phyloP scores from a whole-genome alignment of 164 flowering plant species.

The Magnolia sinica region DNA sequence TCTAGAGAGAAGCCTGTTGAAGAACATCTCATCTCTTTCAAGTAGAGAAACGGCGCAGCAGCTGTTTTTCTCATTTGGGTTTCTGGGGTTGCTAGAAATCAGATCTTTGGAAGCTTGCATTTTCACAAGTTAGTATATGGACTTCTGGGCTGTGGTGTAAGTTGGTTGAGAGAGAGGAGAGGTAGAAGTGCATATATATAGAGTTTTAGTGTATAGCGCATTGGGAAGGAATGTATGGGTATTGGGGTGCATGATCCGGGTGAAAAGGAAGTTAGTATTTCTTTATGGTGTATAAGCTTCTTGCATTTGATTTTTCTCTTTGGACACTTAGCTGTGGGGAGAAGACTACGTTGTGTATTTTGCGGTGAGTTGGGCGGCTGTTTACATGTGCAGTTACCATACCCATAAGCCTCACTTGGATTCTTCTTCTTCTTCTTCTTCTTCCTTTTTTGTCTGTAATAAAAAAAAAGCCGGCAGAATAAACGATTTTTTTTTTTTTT shows the following conservation, averaged over 20 bases:
- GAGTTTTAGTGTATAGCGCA: neutral
- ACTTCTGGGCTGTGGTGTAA: neutral
- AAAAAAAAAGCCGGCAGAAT: no score
- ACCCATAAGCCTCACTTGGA: neutral
- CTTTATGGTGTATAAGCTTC: neutral
- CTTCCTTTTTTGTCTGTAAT: no score
- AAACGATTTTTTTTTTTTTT: no score
- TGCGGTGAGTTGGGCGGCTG: neutral
- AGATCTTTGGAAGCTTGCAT: constrained; percentile 1
- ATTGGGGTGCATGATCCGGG: constrained; percentile 7
- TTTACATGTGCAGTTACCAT: neutral
- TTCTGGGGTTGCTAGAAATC: neutral
- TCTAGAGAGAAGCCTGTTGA: neutral
- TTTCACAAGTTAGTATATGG: neutral
- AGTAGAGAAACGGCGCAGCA: constrained; percentile 3
- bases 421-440: neutral
- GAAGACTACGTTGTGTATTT: neutral
- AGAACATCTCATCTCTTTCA: constrained; percentile 9
- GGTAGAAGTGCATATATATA: neutral
- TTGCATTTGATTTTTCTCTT: neutral
- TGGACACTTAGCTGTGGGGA: neutral
- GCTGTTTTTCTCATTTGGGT: constrained; percentile 3
- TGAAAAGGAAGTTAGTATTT: neutral
- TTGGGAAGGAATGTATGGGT: neutral
- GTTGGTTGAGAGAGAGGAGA: neutral